A percentile compares a stretch with the other conserved stretches of the same genome.
These are phyloP conservation scores for Phaeosphaeriaceae sp. DNA, from an alignment of 2,329 filamentous ascomycete genomes.

Conservation along the genomic window DNA sequence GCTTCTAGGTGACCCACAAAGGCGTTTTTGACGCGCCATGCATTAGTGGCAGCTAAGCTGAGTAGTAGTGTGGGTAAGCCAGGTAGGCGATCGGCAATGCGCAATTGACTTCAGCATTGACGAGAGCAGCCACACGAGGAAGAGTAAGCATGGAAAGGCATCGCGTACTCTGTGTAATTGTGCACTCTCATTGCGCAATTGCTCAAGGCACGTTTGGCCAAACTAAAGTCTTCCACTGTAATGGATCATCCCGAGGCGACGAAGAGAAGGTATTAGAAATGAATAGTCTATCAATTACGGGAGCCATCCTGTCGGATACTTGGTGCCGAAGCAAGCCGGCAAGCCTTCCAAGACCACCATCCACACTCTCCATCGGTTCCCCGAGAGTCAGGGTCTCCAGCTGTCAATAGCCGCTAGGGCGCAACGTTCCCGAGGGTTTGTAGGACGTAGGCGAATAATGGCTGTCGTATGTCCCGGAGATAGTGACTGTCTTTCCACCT, in stretches of 20 bases:
- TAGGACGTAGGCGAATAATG: background rate
- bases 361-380: background rate
- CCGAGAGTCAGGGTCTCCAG: background rate
- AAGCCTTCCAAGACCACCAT: background rate
- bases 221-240: too few species aligned
- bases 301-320: background rate
- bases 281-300: background rate
- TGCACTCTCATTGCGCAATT: background rate
- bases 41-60: slow-evolving; percentile 26
- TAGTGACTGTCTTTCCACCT: background rate
- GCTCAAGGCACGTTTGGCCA: too few species aligned
- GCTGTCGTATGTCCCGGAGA: background rate
- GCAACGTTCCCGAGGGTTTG: background rate
- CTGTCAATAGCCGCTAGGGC: background rate
- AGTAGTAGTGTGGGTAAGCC: slow-evolving; percentile 28
- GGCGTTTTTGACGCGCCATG: slow-evolving; percentile 13
- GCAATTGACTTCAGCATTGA: slow-evolving; percentile 8
- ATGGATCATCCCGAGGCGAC: too few species aligned
- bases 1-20: slow-evolving; percentile 6
- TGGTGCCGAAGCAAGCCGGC: background rate
- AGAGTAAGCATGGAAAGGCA: background rate
- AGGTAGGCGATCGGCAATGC: slow-evolving; percentile 14
- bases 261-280: background rate
- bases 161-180: background rate
- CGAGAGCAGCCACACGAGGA: background rate